Base-by-base conservation (phyloP, 352 stramenopile genomes). In the Phytophthora kernoviae region DNA sequence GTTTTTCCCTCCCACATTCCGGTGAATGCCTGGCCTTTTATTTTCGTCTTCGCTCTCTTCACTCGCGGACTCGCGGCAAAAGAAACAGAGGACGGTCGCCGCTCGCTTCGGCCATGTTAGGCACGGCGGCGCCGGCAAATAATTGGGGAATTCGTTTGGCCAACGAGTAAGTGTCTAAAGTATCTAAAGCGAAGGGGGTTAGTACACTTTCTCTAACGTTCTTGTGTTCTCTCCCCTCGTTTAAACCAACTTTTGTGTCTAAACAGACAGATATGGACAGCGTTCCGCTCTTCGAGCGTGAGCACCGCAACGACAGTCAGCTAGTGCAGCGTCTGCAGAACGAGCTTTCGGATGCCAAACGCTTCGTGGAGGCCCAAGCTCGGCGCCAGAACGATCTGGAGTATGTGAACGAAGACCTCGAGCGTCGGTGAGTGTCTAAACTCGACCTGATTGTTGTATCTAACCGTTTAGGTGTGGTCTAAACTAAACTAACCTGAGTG, bases 391-490 rank as follows among this genome's bases (percentile, higher is more conserved):
- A 93, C 58, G 87, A 95, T 52, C 70, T 95, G 30, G 87, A 93
- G 53, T 93, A 93, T 46, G 84, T 95, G 53, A 93, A 93, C 54
- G 87, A 95, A 54, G 87, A 95, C 49, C 70, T 95, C 33, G 87
- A 95, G 55, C 81, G 84, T 12, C 74, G 87, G 67, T 82, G 47
- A 43, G 62, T 44, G 8, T 21, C n/a, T n/a, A n/a, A n/a, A n/a
- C n/a, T n/a, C n/a, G n/a, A n/a, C n/a, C n/a, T n/a, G n/a, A 32
- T 46, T 22, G 17, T 60, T 34, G 4, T 43, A 34, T 6, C n/a
- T 11, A 46, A 46, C 4, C 40, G 7, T 4, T 9, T 46, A 30
- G 18, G n/a, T n/a, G n/a, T n/a, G n/a, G n/a, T n/a, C 20, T 46
- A 46, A 24, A 4, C 7, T 6, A 5, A 46, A 50, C 30, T 41